Percentiles rank a stretch among this genome's conserved stretches.
Conservation (phyloP, 129 eudicot species). For the Artemisia annua region DNA sequence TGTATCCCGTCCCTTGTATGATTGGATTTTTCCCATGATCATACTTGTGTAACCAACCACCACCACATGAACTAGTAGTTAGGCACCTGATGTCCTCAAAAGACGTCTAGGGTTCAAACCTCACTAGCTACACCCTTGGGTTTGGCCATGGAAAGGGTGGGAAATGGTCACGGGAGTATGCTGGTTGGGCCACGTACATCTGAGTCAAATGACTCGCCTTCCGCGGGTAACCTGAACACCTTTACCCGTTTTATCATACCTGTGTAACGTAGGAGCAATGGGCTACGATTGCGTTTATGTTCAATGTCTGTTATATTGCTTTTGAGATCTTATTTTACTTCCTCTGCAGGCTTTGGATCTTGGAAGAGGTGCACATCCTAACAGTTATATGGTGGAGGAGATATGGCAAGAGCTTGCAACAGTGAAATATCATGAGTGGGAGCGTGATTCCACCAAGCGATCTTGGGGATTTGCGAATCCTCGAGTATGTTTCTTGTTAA, state of each 20-base stretch:
- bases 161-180: too few species aligned
- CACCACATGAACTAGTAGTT: too few species aligned
- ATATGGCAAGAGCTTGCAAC: constrained; percentile 92
- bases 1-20: neutral
- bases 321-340: neutral
- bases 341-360: constrained; percentile 75
- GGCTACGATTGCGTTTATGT: neutral
- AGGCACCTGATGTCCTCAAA: too few species aligned
- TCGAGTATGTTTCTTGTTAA: constrained; percentile 45
- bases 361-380: constrained; percentile 82
- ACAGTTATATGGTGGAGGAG: constrained; percentile 85
- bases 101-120: too few species aligned
- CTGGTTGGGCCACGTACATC: too few species aligned
- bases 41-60: too few species aligned
- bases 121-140: too few species aligned
- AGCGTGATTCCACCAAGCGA: constrained; percentile 66
- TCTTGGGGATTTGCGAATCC: constrained; percentile 60
- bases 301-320: neutral
- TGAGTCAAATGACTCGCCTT: too few species aligned
- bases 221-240: too few species aligned
- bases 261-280: too few species aligned
- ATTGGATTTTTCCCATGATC: neutral
- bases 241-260: too few species aligned
- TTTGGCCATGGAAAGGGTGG: neutral
- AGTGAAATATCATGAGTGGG: constrained; percentile 78